These are phyloP conservation scores for Citrullus colocynthis DNA, from an alignment of 306 rosid genomes.

Conservation along the genomic window DNA sequence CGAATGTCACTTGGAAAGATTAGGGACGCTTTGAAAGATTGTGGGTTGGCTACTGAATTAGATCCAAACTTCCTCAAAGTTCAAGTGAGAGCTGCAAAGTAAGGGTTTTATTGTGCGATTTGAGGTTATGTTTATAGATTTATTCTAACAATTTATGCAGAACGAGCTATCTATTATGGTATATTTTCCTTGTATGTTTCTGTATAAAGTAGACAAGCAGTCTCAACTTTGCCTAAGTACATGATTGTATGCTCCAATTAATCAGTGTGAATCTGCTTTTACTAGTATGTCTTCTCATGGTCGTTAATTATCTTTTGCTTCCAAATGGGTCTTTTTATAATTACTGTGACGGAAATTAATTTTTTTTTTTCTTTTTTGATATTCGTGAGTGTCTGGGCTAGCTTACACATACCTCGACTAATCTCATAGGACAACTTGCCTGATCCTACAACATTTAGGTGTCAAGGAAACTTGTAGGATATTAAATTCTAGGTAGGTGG, in stretches of 20 bases:
- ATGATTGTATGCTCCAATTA: background rate
- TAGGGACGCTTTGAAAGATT: slow-evolving; percentile 77
- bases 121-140: slow-evolving; percentile 5
- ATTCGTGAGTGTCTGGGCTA: too few relatives aligned
- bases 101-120: slow-evolving; percentile 25
- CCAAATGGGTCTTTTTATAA: background rate
- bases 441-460: too few relatives aligned
- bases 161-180: background rate
- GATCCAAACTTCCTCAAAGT: slow-evolving; percentile 72
- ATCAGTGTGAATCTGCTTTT: background rate
- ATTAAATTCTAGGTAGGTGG: too few relatives aligned
- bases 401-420: too few relatives aligned
- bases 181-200: background rate
- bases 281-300: background rate
- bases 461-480: too few relatives aligned
- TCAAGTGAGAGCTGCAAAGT: slow-evolving; percentile 78
- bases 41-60: slow-evolving; percentile 43
- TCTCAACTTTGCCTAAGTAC: background rate
- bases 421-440: too few relatives aligned
- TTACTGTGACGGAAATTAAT: background rate
- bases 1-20: slow-evolving; percentile 66
- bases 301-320: background rate
- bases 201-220: background rate
- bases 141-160: slow-evolving; percentile 1
- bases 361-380: too few relatives aligned